Evolutionary conservation across 139 green algal species (phyloP), one percentile per base, ranked within the genome.

Genomic region (Picocystis salinarum): DNA sequence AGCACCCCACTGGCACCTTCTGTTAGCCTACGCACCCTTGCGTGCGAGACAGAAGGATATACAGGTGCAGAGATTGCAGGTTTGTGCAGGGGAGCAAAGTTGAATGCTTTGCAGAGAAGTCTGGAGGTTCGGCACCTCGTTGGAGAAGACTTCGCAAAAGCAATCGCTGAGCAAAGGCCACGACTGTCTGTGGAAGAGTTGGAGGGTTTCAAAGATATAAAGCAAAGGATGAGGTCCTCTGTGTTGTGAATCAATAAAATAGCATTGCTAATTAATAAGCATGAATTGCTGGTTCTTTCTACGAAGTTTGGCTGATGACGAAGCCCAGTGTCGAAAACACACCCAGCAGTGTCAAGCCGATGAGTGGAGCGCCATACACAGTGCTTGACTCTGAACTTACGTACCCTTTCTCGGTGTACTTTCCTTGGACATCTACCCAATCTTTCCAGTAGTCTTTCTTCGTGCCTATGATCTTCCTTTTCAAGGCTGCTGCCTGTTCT

Each of bases 361-460:
- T 47, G 40, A 80, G 65, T 0, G 66, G 70, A 42, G 81, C 42
- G 27, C 53, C 75, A 4, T 59, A 47, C n/a, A 82, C 66, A 5
- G 27, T 42, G 28, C 48, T 48, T 27, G 26, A 20, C 1, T 57
- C 52, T 10, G 23, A 28, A 2, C 40, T 17, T 5, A 73, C 62
- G 31, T 58, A 73, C 3, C 64, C 64, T 27, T 64, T 61, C 4
- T 71, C 67, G 6, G 48, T 42, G 22, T 80, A 78, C 23, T 77
- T 58, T 26, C 72, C 71, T 34, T 67, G 26, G 33, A 71, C 63
- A 28, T 69, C 60, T 23, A 74, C 61, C 58, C 58, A 70, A 22
- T 55, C 56, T 45, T 80, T 80, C 55, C 55, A 80, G 48, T 66
- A 80, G 42, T 80, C 71, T 20, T 52, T 46, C 13, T 56, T 49